Conservation (phyloP, 805 yeast species). For the Diddensiella transvaalensis region DNA sequence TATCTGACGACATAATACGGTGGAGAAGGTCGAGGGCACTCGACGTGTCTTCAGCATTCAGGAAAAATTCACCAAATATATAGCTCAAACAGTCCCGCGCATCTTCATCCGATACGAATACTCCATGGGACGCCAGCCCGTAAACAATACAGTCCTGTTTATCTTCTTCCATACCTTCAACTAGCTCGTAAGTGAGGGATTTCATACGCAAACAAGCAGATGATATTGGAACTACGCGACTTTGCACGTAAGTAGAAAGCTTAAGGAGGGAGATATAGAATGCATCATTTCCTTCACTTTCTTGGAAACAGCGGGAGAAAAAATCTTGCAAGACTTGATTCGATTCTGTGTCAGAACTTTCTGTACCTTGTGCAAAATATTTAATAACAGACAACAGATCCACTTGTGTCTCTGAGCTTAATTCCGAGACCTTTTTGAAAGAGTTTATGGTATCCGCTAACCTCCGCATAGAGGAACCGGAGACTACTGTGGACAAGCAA, state of each 20-base stretch:
- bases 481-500: background rate
- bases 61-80: background rate
- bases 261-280: background rate
- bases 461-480: background rate
- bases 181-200: background rate
- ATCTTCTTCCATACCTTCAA: background rate
- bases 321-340: background rate
- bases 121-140: slow-evolving; percentile 13
- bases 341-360: background rate
- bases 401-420: background rate
- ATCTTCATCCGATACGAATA: slow-evolving; percentile 17
- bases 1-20: background rate
- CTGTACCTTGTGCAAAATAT: background rate
- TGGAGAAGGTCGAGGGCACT: background rate
- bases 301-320: background rate
- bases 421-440: background rate
- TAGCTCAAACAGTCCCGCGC: slow-evolving; percentile 4
- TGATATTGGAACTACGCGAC: background rate
- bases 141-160: background rate
- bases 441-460: background rate
- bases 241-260: background rate
- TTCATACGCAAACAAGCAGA: background rate
- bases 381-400: background rate
- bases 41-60: background rate
- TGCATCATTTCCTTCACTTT: background rate